Evolutionary conservation across 2,329 filamentous ascomycete species (phyloP).

Genomic region (Pseudocercospora fuligena): DNA sequence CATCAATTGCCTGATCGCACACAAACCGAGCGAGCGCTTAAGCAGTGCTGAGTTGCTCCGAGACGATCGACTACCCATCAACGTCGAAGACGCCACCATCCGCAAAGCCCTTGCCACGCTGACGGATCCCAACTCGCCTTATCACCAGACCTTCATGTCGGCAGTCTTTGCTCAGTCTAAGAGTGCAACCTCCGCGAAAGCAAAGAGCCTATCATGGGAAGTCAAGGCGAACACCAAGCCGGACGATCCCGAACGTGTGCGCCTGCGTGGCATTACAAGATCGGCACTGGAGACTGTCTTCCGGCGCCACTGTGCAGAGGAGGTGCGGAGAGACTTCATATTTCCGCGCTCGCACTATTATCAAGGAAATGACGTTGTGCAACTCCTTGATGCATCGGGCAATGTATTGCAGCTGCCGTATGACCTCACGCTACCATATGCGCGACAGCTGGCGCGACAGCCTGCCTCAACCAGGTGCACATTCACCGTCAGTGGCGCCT

Average conservation of each 20-base stretch:
- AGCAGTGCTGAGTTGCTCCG: constrained; percentile 81
- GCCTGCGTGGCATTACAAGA: constrained; percentile 62
- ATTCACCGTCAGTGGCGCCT: constrained; percentile 87
- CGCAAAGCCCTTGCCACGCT: constrained; percentile 80
- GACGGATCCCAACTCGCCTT: constrained; percentile 80
- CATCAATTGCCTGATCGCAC: constrained; percentile 77
- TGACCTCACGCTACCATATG: constrained; percentile 87
- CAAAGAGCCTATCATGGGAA: constrained; percentile 70
- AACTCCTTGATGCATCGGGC: constrained; percentile 79
- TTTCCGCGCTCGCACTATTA: constrained; percentile 86
- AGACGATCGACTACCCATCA: constrained; percentile 84
- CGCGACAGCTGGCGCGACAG: constrained; percentile 78
- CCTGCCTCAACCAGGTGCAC: constrained; percentile 71
- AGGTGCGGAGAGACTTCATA: constrained; percentile 73
- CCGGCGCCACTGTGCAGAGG: constrained; percentile 84
- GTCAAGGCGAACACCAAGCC: constrained; percentile 37
- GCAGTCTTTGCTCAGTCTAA: constrained; percentile 72
- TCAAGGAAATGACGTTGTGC: constrained; percentile 68
- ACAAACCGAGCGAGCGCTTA: constrained; percentile 81
- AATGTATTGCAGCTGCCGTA: constrained; percentile 93
- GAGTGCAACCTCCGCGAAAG: constrained; percentile 58
- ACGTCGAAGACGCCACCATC: constrained; percentile 91
- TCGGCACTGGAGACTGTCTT: constrained; percentile 79
- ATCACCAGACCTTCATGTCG: constrained; percentile 88
- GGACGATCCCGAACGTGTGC: constrained; percentile 33